Evolutionary conservation across 2,329 filamentous ascomycete genomes (phyloP).

Genomic region (Arachnopeziza araneosa): DNA sequence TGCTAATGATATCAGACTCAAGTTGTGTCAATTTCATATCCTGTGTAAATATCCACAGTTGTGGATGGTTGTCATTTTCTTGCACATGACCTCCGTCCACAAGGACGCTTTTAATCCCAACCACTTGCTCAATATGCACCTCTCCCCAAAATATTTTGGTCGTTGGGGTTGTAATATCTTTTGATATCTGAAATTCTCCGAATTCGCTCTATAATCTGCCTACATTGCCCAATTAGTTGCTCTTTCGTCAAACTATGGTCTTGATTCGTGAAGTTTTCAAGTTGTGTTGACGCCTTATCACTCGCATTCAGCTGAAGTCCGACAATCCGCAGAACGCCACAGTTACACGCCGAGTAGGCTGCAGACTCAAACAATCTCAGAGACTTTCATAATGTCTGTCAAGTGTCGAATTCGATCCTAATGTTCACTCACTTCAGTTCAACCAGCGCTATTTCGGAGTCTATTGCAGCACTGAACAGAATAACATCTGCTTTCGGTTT

Average conservation of each 20-base stretch:
- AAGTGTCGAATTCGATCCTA: background rate
- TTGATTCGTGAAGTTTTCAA: background rate
- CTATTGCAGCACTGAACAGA: background rate
- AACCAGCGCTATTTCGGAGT: background rate
- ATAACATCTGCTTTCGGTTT: background rate
- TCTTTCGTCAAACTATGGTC: background rate
- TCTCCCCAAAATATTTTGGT: too few species aligned
- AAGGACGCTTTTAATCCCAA: too few species aligned
- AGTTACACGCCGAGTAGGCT: background rate
- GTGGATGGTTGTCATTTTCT: too few species aligned
- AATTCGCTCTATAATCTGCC: too few species aligned
- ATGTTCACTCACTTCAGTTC: background rate
- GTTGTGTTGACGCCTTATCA: background rate
- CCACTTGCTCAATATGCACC: too few species aligned
- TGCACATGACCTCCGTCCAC: too few species aligned
- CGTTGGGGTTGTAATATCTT: too few species aligned
- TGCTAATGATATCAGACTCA: too few species aligned
- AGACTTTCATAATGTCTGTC: background rate
- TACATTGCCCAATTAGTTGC: background rate
- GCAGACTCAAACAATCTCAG: background rate
- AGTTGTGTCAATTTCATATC: too few species aligned
- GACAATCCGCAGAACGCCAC: background rate
- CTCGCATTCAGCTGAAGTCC: background rate
- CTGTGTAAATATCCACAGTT: too few species aligned
- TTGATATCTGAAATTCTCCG: too few species aligned